A percentile compares a stretch with the other conserved stretches of the same genome.
Evolutionary conservation across 2,329 filamentous ascomycete genomes (phyloP).

Genomic region (Cladosporium halotolerans): DNA sequence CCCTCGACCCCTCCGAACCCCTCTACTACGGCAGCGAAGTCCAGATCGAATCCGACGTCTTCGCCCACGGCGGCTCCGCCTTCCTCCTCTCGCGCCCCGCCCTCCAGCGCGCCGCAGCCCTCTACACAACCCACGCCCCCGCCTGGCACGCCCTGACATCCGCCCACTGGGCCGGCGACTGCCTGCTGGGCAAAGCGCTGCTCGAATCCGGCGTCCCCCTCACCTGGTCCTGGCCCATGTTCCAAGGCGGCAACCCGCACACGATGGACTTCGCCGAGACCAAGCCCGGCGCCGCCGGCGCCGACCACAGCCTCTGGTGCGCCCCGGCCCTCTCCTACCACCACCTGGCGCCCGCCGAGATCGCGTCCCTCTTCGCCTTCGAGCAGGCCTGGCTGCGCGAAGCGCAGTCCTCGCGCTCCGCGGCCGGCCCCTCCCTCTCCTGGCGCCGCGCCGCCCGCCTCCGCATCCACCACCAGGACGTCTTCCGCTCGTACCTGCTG

Average conservation of each 20-base stretch:
- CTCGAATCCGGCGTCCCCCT: constrained; percentile 13
- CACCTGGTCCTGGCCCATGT: constrained; percentile 19
- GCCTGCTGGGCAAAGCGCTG: constrained; percentile 17
- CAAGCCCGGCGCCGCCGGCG: neutral
- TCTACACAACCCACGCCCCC: constrained; percentile 35
- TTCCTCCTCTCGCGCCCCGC: constrained; percentile 48
- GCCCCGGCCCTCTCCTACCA: constrained; percentile 19
- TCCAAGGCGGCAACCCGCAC: constrained; percentile 24
- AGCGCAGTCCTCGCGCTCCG: neutral
- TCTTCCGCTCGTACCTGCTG: constrained; percentile 24
- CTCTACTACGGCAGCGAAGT: constrained; percentile 51
- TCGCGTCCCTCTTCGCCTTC: constrained; percentile 15
- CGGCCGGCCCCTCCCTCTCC: neutral
- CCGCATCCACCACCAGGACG: constrained; percentile 24
- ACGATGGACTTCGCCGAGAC: constrained; percentile 18
- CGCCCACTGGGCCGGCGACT: constrained; percentile 21
- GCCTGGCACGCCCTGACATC: constrained; percentile 29
- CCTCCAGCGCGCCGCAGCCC: constrained; percentile 39
- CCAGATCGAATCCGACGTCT: constrained; percentile 44
- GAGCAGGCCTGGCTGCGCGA: constrained; percentile 16
- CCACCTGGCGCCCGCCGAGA: constrained; percentile 16
- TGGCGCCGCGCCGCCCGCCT: constrained; percentile 1
- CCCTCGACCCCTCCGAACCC: constrained; percentile 43
- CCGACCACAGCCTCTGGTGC: constrained; percentile 17
- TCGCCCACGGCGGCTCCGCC: constrained; percentile 49